These are phyloP conservation scores for Coemansia sp. DNA, from an alignment of 192 early-diverging fungal genomes.

Conservation along the genomic window DNA sequence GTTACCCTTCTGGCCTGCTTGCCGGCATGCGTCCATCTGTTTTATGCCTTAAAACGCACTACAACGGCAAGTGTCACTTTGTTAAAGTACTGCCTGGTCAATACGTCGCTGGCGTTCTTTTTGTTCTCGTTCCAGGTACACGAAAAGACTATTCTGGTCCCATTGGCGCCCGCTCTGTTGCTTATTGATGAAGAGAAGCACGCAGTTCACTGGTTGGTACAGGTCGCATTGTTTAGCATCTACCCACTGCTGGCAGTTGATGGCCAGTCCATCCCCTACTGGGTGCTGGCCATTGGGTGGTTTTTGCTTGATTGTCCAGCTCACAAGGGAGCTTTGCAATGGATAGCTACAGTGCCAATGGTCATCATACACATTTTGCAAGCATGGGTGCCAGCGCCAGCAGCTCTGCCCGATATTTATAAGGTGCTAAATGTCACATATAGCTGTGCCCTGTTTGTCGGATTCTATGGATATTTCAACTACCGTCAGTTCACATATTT, in stretches of 20 bases:
- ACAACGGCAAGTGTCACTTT: constrained; percentile 8
- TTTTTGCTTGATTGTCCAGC: constrained; percentile 55
- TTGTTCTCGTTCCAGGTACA: constrained; percentile 97
- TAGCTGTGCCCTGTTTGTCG: constrained; percentile 64
- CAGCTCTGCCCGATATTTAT: constrained; percentile 76
- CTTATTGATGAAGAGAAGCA: constrained; percentile 69
- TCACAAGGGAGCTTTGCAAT: constrained; percentile 20
- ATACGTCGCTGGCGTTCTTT: constrained; percentile 86
- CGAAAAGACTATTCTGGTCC: constrained; percentile 94
- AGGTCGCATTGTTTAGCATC: constrained; percentile 84
- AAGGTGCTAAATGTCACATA: constrained; percentile 74
- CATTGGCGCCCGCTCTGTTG: constrained; percentile 71
- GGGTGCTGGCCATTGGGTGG: constrained; percentile 70
- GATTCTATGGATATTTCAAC: constrained; percentile 71
- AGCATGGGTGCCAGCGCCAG: constrained; percentile 60
- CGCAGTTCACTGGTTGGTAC: constrained; percentile 66
- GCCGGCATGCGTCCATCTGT: constrained; percentile 70
- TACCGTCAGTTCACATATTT: constrained; percentile 56
- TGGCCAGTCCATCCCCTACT: constrained; percentile 68
- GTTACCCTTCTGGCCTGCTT: constrained; percentile 68
- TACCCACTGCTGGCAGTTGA: constrained; percentile 84
- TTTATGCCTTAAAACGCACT: constrained; percentile 51
- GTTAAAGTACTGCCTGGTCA: constrained; percentile 71
- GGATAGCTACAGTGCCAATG: constrained; percentile 49
- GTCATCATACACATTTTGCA: constrained; percentile 60